These are phyloP conservation scores for Thuja plicata DNA, from an alignment of 83 land plant genomes.

Conservation along the genomic window DNA sequence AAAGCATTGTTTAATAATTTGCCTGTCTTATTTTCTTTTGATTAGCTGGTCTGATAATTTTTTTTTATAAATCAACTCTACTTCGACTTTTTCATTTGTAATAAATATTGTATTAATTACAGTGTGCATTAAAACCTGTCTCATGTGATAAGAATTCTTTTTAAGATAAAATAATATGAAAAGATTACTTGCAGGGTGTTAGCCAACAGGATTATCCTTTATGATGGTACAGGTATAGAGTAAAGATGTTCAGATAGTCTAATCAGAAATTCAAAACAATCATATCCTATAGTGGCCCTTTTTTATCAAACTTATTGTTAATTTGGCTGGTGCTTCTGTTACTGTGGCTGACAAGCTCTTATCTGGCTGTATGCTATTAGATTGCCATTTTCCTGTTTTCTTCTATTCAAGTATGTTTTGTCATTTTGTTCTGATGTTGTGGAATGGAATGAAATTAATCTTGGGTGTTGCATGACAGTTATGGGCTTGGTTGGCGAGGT, in stretches of 20 bases:
- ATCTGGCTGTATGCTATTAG: neutral
- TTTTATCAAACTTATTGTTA: neutral
- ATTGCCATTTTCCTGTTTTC: neutral
- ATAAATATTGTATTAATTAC: neutral
- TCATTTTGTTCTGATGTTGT: neutral
- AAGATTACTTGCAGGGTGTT: neutral
- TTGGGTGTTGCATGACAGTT: slow-evolving; percentile 28
- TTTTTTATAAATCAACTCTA: neutral
- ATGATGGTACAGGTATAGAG: neutral
- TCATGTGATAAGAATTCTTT: neutral
- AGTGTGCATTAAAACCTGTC: neutral
- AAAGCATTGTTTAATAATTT: neutral
- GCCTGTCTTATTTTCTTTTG: neutral
- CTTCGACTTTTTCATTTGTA: neutral
- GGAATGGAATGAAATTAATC: neutral
- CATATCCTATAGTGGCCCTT: neutral
- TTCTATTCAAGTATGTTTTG: neutral
- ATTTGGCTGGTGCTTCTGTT: neutral
- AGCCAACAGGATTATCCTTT: neutral
- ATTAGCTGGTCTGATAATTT: neutral
- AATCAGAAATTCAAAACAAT: neutral
- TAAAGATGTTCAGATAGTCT: neutral
- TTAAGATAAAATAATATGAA: neutral
- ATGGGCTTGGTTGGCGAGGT: slow-evolving; percentile 64
- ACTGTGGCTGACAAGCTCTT: neutral